Evolutionary conservation across 1,139 yeast species (phyloP), one percentile per base, ranked within the genome.

Genomic region (Nakaseomyces kungkrabaensis): DNA sequence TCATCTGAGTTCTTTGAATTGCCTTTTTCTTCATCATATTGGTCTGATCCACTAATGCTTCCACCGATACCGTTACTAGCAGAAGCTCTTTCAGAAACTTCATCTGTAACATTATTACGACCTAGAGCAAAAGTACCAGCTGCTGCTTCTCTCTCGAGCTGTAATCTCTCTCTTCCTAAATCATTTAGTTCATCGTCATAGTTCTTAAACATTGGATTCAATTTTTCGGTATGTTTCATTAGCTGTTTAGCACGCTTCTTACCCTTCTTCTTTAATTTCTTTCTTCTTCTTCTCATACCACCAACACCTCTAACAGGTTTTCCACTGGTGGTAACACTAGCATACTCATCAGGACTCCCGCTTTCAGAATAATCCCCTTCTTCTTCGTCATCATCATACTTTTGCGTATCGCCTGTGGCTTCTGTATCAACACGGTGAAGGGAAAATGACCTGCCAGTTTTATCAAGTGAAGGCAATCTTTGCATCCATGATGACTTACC

Each of bases 381-480:
- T 11, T 44, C 48, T 46, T 45, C 49, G 25, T 44, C 51, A 46
- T 48, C 43, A 11, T 44, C 48, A 48, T 46, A 47, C 24, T 42
- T 48, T 42, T 49, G 38, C 44, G 47, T 50, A 46, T 50, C 41
- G 26, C 4, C 11, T 33, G 45, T 46, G 31, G 44, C 37, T 33
- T 72, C 72, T 0, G 95, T 85, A 61, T 87, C 96, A 45, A 86
- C 78, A 62, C 95, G 76, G 55, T 82, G 90, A 52, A 89, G 76
- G 0, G 96, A 87, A 59, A 86, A 81, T 1, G 95, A 81, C 27
- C 89, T 77, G 1, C 87, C 83, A 9, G 78, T 73, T 52, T 76
- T 77, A 55, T 85, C 94, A 67, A 87, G 72, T 41, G 84, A 78
- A 42, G 95, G 96, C 55, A 92, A 74, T 66, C 98, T 81, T 47